phyloP scores from a whole-genome alignment of 129 eudicot species.

The Dittrichia graveolens region DNA sequence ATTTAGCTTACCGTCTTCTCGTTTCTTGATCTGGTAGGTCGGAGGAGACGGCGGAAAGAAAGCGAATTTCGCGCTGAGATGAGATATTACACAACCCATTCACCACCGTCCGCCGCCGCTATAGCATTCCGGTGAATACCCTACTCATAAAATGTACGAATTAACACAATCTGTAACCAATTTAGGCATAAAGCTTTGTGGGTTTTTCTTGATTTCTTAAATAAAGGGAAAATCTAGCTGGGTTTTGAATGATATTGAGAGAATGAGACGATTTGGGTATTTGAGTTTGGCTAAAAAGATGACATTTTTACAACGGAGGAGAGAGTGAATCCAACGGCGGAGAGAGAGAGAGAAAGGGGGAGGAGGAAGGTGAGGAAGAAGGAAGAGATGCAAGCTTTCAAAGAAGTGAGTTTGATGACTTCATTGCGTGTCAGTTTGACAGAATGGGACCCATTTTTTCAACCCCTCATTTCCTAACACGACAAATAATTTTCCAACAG shows the following conservation, averaged over 20 bases:
- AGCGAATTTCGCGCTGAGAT: slow-evolving; percentile 77
- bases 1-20: slow-evolving; percentile 61
- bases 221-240: slow-evolving; percentile 11
- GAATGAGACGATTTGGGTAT: neutral
- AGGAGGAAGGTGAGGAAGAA: slow-evolving; percentile 22
- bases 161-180: neutral
- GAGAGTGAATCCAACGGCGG: slow-evolving; percentile 15
- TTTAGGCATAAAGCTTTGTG: neutral
- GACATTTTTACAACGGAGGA: slow-evolving; percentile 9
- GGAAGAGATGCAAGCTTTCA: slow-evolving; percentile 23
- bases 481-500: slow-evolving; percentile 30
- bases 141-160: slow-evolving; percentile 46
- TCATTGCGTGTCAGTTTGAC: slow-evolving; percentile 40
- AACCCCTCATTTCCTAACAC: slow-evolving; percentile 11
- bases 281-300: slow-evolving; percentile 15
- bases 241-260: neutral
- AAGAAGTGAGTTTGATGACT: slow-evolving; percentile 38
- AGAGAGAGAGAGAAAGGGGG: slow-evolving; percentile 21
- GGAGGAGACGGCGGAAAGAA: slow-evolving; percentile 85
- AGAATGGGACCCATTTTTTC: slow-evolving; percentile 21
- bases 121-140: slow-evolving; percentile 22
- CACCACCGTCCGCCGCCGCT: slow-evolving; percentile 13
- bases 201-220: slow-evolving; percentile 7
- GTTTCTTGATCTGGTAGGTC: slow-evolving; percentile 75
- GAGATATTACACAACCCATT: slow-evolving; percentile 81